Base-by-base conservation (phyloP, 305 asterid species). In the Rubia balearica region DNA sequence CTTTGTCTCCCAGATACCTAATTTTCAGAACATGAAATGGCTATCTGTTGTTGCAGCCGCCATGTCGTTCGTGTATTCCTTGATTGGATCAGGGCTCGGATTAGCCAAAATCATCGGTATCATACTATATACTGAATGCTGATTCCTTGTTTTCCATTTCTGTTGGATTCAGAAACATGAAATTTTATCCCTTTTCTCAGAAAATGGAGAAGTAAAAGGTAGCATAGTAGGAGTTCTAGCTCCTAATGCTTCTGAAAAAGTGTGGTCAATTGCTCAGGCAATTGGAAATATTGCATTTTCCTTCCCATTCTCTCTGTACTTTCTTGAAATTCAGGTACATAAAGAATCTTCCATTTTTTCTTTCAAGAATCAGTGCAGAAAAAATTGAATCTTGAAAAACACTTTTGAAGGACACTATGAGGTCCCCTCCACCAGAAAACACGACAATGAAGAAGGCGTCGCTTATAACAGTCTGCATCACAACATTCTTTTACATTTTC, bases 211-310 rank as follows among this genome's bases (percentile, higher is more conserved):
- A 79, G 74, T 91, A 40, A 86, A 80, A 84, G 96, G 98, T 17
- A 79, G 87, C 79, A 82, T 85, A 49, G 73, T 75, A 71, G 97
- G 97, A 76, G 79, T 81, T 61, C 85, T 93, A 55, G 46, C 88
- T 73, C 62, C 88, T 67, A 73, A 68, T 68, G 59, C 85, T 55
- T 83, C 80, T 53, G 56, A 79, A 60, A 91, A 86, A 86, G 81
- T 84, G 40, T 85, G 91, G 96, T 73, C 79, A 21, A 61, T 89
- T 70, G 75, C 90, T 77, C 87, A 89, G 79, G 92, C 96, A 0
- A 77, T 89, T 57, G 97, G 96, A 48, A 76, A 83, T 73, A 76
- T 91, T 63, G 97, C 93, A 56, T 91, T 91, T 78, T 81, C 96
- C 70, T 91, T 88, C 75, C 93, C 96, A 8, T 91, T 88, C 73